Evolutionary conservation across 148 eudicot species (phyloP).

Genomic region (Vaccinium darrowii): DNA sequence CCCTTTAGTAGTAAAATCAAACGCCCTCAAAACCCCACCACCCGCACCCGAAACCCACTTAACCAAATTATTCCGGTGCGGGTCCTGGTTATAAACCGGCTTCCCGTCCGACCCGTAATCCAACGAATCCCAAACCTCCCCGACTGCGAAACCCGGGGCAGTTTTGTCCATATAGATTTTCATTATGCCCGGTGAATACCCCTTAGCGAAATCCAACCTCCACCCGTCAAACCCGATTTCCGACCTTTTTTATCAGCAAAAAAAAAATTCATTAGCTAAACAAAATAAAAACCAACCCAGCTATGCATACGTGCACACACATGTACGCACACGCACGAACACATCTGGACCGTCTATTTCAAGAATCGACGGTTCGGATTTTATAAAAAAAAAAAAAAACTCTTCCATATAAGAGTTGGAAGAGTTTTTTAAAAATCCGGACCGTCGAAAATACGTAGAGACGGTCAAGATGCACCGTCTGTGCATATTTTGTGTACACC

Average conservation of each 20-base stretch:
- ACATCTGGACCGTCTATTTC: too few species aligned
- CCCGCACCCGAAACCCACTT: constrained; percentile 52
- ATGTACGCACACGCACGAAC: too few species aligned
- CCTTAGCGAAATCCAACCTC: constrained; percentile 67
- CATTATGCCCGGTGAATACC: constrained; percentile 53
- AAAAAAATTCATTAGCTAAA: too few species aligned
- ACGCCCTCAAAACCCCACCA: constrained; percentile 40
- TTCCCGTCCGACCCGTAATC: constrained; percentile 35
- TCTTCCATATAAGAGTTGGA: too few species aligned
- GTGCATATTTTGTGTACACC: too few species aligned
- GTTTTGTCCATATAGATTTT: constrained; percentile 50
- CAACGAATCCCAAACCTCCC: constrained; percentile 59
- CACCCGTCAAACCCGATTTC: constrained; percentile 61
- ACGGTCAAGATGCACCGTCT: too few species aligned
- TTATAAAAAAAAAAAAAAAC: too few species aligned
- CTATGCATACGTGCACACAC: too few species aligned
- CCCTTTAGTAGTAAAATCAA: constrained; percentile 76
- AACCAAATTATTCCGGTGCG: constrained; percentile 42
- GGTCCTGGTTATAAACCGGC: constrained; percentile 48
- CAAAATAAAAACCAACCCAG: too few species aligned
- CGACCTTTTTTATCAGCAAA: constrained; percentile 17
- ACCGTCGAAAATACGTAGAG: too few species aligned
- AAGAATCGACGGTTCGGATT: too few species aligned
- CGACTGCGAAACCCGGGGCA: constrained; percentile 58
- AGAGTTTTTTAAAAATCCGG: too few species aligned